Base-by-base conservation (phyloP, 2,329 filamentous ascomycete genomes). In the Fusarium guadeloupense region DNA sequence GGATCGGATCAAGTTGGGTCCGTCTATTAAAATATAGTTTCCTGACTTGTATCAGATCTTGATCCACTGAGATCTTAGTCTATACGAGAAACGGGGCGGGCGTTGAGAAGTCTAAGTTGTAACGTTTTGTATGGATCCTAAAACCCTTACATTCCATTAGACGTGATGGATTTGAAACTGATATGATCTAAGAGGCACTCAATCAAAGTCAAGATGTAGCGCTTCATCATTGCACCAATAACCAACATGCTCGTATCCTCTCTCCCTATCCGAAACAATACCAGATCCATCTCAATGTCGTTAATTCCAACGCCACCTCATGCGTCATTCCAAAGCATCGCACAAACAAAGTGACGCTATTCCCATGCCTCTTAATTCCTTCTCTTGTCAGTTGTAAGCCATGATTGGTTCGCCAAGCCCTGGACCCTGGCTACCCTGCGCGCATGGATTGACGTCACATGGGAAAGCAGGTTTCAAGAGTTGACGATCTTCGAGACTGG, bases 391-490 rank as follows among this genome's bases (percentile, higher is more conserved):
- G n/a, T n/a, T n/a, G n/a, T n/a, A n/a, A n/a, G 1, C 3, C 21
- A 2, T 64, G 56, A 65, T 65, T 64, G 61, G 61, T 9, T 3
- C 26, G 33, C 19, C 25, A 45, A 35, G 31, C 43, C 12, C 19
- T 53, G 31, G 31, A 51, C 41, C 54, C 46, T 48, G 40, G 56
- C 26, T 62, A 50, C 55, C 41, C 35, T 51, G 45, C 25, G 49
- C 26, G 25, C 39, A 57, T 38, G 9, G 25, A 37, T 62, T 64
- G 62, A 65, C 62, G 62, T 65, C 62, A 65, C 52, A 23, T 25
- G 12, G 37, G 10, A 60, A 64, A 64, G 60, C 60, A 64, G 60
- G 60, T 64, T 64, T 64, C 23, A 37, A n/a, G n/a, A 10, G 14
- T 33, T 40, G 56, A 26, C 17, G 50, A 64, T 62, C 45, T 19